Base-by-base conservation (phyloP, 371 early-diverging fungal genomes). In the Rhizomucor miehei region DNA sequence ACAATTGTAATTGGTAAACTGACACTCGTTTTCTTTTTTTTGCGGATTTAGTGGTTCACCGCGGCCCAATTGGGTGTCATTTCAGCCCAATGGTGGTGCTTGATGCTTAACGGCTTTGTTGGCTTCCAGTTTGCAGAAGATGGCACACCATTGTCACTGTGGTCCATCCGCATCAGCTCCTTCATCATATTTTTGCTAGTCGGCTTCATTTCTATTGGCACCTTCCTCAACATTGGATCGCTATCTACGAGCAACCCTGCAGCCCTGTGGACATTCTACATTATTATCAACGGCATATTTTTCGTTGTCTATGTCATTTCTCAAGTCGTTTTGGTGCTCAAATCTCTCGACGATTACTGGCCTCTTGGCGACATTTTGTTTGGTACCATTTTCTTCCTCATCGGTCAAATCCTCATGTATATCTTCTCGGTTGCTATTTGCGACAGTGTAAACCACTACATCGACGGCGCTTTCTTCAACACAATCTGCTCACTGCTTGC, bases 81-180 rank as follows among this genome's bases (percentile, higher is more conserved):
- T 48, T 85, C 89, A 50, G 86, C 93, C 13, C 86, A 91, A 29
- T 88, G 92, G 62, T 95, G 94, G 93, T 88, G 89, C 63, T 69
- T 97, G 62, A 79, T 97, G 54, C 68, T 93, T 49, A 97, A 97
- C 71, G 98, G 96, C 11, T 92, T 95, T 68, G 92, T 97, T 43
- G 93, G 93, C 4, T 96, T 93, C 75, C 96, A 96, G 76, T 97
- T 94, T 82, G 86, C 91, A 20, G 97, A 97, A 76, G 98, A 97
- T 71, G 97, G 98, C 53, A 97, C 95, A 24, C 81, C 87, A 3
- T 61, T 84, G 19, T 94, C 92, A 8, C 85, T 94, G 52, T 94
- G 94, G 94, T 88, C 90, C 10, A 88, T 94, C 60, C 90, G 95
- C 35, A 80, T 94, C 66, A 83, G 88, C 52, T 90, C 90, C 14